phyloP scores from a whole-genome alignment of 176 grass and related monocot species.

The Eragrostis nindensis region DNA sequence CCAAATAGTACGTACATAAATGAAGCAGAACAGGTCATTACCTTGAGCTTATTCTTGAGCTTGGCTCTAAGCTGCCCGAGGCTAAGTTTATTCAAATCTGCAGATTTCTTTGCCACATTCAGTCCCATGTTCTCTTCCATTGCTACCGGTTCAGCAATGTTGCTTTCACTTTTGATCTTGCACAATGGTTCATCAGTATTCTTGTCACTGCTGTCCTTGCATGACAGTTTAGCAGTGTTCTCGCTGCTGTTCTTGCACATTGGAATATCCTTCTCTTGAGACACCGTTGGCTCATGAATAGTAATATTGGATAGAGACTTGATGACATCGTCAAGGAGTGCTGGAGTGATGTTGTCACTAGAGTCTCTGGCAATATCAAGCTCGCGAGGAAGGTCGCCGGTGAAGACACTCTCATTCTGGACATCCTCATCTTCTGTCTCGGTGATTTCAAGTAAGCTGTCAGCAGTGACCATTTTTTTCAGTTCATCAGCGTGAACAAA shows the following conservation, averaged over 20 bases:
- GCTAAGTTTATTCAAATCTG: conserved; percentile 31
- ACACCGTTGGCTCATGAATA: neutral
- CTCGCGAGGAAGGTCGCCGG: neutral
- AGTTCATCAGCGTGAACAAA: conserved; percentile 14
- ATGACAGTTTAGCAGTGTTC: neutral
- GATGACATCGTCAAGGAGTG: neutral
- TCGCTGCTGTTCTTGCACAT: neutral
- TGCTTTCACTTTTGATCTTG: neutral
- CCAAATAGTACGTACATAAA: neutral
- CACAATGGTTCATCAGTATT: neutral
- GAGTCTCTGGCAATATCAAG: neutral
- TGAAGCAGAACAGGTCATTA: conserved; percentile 23
- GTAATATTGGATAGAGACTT: neutral
- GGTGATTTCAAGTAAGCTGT: neutral
- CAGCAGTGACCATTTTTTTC: neutral
- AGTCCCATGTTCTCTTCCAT: neutral
- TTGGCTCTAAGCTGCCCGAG: conserved; percentile 43
- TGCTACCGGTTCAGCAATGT: neutral
- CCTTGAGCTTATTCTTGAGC: conserved; percentile 57
- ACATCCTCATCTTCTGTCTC: neutral
- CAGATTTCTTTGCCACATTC: neutral
- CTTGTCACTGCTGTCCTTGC: neutral
- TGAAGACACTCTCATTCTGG: neutral
- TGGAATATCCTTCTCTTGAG: neutral
- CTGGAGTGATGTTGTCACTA: neutral